Percentiles rank a stretch among this genome's conserved stretches.
These are phyloP conservation scores for Plasmodium yoelii DNA, from an alignment of 169 alveolate species.

Conservation along the genomic window DNA sequence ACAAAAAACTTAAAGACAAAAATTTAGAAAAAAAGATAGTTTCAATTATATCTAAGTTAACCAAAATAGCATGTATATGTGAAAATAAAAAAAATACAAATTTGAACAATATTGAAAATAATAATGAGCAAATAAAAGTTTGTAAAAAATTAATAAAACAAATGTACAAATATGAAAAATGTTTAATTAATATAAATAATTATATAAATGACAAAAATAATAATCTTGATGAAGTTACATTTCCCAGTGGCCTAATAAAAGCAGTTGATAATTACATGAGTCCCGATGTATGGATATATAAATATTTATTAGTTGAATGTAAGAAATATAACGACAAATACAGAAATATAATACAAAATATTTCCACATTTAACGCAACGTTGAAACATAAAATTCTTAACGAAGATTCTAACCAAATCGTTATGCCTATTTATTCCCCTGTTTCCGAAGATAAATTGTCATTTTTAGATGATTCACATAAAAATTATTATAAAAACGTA, in stretches of 20 bases:
- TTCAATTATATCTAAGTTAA: slow-evolving; percentile 60
- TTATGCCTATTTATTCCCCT: slow-evolving; percentile 52
- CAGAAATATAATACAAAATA: slow-evolving; percentile 66
- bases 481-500: slow-evolving; percentile 59
- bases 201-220: slow-evolving; percentile 51
- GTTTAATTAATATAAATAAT: slow-evolving; percentile 25
- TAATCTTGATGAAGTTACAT: slow-evolving; percentile 53
- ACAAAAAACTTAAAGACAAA: slow-evolving; percentile 38
- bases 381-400: slow-evolving; percentile 39
- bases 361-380: slow-evolving; percentile 53
- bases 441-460: neutral
- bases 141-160: slow-evolving; percentile 46
- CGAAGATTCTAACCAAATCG: neutral
- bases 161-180: slow-evolving; percentile 74
- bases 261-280: slow-evolving; percentile 64
- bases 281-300: slow-evolving; percentile 56
- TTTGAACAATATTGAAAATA: slow-evolving; percentile 2
- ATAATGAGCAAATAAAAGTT: slow-evolving; percentile 17
- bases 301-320: slow-evolving; percentile 56
- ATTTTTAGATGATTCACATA: slow-evolving; percentile 1
- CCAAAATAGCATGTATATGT: slow-evolving; percentile 71
- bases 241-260: slow-evolving; percentile 70
- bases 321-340: slow-evolving; percentile 58
- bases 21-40: slow-evolving; percentile 54
- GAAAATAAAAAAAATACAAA: slow-evolving; percentile 38